Conservation (phyloP, 306 rosid genomes). For the Notholithocarpus densiflorus region DNA sequence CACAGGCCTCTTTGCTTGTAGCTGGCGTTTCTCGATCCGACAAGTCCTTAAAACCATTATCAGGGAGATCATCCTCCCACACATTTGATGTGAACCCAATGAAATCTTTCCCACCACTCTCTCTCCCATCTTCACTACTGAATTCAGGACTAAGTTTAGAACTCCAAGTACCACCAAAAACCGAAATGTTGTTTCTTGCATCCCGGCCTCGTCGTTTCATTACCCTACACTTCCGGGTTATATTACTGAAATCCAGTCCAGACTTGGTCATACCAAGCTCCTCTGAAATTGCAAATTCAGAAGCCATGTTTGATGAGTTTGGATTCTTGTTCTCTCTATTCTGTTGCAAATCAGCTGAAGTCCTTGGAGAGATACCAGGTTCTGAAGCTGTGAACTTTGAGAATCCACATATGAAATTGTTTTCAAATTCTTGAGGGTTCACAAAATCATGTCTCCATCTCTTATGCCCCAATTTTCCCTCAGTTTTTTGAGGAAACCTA, state of each 20-base stretch:
- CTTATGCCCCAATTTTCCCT: constrained; percentile 20
- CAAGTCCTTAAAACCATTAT: constrained; percentile 19
- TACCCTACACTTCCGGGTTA: constrained; percentile 37
- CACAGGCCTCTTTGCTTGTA: constrained; percentile 32
- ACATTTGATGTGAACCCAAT: neutral
- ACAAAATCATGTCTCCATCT: constrained; percentile 24
- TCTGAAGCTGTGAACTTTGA: constrained; percentile 15
- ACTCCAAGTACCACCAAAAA: constrained; percentile 30
- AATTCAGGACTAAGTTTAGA: constrained; percentile 29
- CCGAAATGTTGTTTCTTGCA: neutral
- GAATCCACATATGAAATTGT: constrained; percentile 11
- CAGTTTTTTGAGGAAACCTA: constrained; percentile 22
- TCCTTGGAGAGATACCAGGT: constrained; percentile 24
- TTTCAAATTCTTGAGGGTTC: constrained; percentile 5
- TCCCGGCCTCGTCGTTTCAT: constrained; percentile 33
- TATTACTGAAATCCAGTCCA: constrained; percentile 22
- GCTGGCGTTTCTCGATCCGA: constrained; percentile 26
- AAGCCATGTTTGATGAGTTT: constrained; percentile 21
- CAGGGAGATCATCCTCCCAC: neutral
- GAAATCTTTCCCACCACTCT: constrained; percentile 18
- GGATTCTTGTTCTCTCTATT: constrained; percentile 40
- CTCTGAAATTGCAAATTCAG: constrained; percentile 7
- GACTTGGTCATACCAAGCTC: constrained; percentile 11
- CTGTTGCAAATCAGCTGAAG: constrained; percentile 30
- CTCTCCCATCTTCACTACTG: constrained; percentile 16